Evolutionary conservation across 371 early-diverging fungal species (phyloP).

Genomic region (Dichotomocladium elegans): DNA sequence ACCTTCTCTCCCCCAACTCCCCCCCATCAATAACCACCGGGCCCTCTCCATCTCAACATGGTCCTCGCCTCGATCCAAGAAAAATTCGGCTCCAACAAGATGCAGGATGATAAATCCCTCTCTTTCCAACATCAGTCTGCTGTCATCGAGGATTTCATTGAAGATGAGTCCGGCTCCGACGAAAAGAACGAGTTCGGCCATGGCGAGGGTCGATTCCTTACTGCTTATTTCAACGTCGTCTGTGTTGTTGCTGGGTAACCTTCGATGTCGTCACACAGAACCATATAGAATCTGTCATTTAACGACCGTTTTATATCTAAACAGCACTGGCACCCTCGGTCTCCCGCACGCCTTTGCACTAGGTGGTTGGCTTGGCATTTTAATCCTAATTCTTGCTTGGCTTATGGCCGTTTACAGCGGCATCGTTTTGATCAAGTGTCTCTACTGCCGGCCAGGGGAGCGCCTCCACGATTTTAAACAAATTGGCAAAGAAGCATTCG

Average conservation of each 20-base stretch:
- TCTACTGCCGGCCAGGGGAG: constrained; percentile 41
- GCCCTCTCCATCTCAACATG: neutral
- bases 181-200: constrained; percentile 32
- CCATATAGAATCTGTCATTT: no score
- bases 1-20: neutral
- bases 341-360: constrained; percentile 42
- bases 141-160: constrained; percentile 30
- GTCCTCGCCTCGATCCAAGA: neutral
- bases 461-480: constrained; percentile 58
- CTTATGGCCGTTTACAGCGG: constrained; percentile 37
- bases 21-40: neutral
- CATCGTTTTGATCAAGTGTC: constrained; percentile 31
- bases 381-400: constrained; percentile 34
- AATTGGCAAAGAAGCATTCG: constrained; percentile 60
- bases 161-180: constrained; percentile 9
- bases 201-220: constrained; percentile 34
- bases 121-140: constrained; percentile 30
- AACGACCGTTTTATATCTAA: no score
- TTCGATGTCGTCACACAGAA: no score
- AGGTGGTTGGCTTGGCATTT: constrained; percentile 47
- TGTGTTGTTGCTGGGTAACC: constrained; percentile 88
- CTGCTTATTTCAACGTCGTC: constrained; percentile 60
- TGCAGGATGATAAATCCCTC: constrained; percentile 12
- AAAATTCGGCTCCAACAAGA: neutral
- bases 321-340: constrained; percentile 84